Evolutionary conservation across 768 basidiomycete genomes (phyloP), one percentile per base, ranked within the genome.

Genomic region (Lactarius sp.): DNA sequence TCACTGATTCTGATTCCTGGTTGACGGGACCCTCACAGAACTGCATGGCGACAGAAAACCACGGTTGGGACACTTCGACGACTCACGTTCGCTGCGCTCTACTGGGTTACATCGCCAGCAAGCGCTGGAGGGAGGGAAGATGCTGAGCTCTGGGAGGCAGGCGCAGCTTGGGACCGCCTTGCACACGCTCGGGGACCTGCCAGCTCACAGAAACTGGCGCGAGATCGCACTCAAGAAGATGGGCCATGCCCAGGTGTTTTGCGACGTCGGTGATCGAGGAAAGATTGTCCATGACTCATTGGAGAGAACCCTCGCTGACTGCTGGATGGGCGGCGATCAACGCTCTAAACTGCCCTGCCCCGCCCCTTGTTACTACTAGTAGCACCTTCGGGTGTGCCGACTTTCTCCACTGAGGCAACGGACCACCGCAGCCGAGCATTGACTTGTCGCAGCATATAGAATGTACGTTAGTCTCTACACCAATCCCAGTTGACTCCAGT

Each of bases 191-290:
- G 88, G 91, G 70, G 88, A 92, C 71, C 79, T 91, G 46, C 75
- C 86, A 13, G 89, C 90, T 1, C 91, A 92, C 72, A 85, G 83
- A 70, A 86, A 92, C 74, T 92, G 86, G 82, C 87, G 86, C 73
- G 90, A 94, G 73, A 76, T 92, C 12, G 82, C 81, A 0, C 78
- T 92, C 8, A 79, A 83, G 65, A 85, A 84, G 65, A 77, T 90
- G 76, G 90, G 91, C 0, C 77, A 90, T 71, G 64, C 76, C 16
- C 78, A 88, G 49, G 86, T 92, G 16, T 92, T 92, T 74, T 85
- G 85, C 62, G 90, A 92, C 73, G 88, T 92, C 53, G 90, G 91
- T 14, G 83, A 87, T 49, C 77, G 79, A 64, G 81, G 81, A 78
- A 61, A 58, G 42, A 16, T 31, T 16, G 7, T 13, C 53, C 39